Evolutionary conservation across 1,284 basidiomycete species (phyloP), one percentile per base, ranked within the genome.

Genomic region (Ganoderma lingzhi): DNA sequence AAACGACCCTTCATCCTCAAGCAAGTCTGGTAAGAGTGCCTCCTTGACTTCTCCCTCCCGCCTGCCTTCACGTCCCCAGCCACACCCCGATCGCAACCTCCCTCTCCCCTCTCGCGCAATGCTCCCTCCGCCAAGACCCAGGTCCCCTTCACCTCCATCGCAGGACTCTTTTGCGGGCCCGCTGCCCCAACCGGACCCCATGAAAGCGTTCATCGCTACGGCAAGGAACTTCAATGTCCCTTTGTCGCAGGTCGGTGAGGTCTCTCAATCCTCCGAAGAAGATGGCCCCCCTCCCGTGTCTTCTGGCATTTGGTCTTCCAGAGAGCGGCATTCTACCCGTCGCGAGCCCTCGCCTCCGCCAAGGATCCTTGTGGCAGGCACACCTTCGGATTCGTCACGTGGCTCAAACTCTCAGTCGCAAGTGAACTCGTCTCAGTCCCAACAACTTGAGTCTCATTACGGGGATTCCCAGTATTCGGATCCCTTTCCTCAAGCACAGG

Each of bases 101-200:
- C 58, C 62, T 1, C 28, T 42, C 3, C 66, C 68, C n/a, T 32
- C 66, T n/a, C 71, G 70, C 15, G 35, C 65, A 9, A 70, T 70
- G 63, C 64, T 59, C 0, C 70, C 70, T 42, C 65, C 72, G 14
- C 70, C 62, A n/a, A 70, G 68, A 65, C 69, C 63, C 55, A 79
- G 82, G 56, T 84, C 84, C 23, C 79, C 80, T 39, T 84, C 85
- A 6, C 74, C 76, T 39, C 62, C 77, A 6, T 83, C 89, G 2
- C 84, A 87, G 76, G 91, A 91, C 75, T 92, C 90, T 1, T 91
- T 93, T 71, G 88, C 83, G 55, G 86, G 81, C 39, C 82, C 83
- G 17, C 71, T 82, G 42, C 82, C 84, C 5, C 70, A 64, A 23
- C 81, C 84, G 60, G 85, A 90, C 68, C 84, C 83, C 10, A 83